Conservation (phyloP, 2,329 filamentous ascomycete species). For the Ophiostoma sp. region DNA sequence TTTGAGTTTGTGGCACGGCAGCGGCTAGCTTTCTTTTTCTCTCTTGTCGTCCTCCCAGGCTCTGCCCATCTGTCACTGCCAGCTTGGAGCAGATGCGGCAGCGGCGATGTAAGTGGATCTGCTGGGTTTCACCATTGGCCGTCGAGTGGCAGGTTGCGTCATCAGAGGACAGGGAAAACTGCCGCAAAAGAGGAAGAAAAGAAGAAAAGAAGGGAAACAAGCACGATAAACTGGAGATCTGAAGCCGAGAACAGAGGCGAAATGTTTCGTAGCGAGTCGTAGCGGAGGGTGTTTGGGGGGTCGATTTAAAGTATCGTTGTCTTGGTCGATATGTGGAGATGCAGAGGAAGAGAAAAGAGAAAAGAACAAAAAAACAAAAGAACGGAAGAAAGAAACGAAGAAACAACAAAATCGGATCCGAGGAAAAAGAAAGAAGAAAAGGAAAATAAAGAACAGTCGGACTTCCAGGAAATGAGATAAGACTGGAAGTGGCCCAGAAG, state of each 20-base stretch:
- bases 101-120: conserved; percentile 21
- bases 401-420: not conserved
- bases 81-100: not conserved
- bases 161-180: not conserved
- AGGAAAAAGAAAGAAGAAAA: not conserved
- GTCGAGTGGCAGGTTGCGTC: conserved; percentile 9
- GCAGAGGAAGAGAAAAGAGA: too few species aligned
- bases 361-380: not conserved
- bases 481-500: not conserved
- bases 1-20: not conserved
- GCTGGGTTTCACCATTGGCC: conserved; percentile 20
- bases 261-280: not conserved
- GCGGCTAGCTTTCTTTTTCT: not conserved
- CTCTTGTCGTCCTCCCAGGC: not conserved
- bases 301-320: not conserved
- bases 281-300: not conserved
- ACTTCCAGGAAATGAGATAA: not conserved
- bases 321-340: not conserved
- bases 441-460: not conserved
- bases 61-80: not conserved
- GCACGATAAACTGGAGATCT: not conserved
- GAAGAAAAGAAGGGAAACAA: not conserved
- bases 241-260: not conserved
- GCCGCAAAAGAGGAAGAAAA: not conserved
- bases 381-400: not conserved